Evolutionary conservation across 805 yeast genomes (phyloP).

Genomic region (Yarrowia divulgata): DNA sequence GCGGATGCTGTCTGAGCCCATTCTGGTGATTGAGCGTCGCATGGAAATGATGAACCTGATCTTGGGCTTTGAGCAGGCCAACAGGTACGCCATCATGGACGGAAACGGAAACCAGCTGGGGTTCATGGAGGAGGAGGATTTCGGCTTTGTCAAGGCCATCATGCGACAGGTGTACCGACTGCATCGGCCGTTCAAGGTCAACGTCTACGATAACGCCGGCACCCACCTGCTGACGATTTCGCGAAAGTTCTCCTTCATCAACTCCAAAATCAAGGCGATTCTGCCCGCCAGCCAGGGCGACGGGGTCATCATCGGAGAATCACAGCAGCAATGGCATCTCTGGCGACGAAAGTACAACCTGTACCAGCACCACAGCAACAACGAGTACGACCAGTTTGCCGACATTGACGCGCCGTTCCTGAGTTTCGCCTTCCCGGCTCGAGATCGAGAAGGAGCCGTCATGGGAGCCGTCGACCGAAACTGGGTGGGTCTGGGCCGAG

Average conservation of each 20-base stretch:
- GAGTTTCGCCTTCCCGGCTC: conserved; percentile 84
- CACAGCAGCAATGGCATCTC: conserved; percentile 91
- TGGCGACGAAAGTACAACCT: conserved; percentile 91
- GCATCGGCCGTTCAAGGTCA: conserved; percentile 73
- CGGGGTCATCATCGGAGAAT: conserved; percentile 73
- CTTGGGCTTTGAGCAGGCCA: conserved; percentile 91
- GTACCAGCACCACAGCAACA: conserved; percentile 55
- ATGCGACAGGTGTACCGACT: conserved; percentile 82
- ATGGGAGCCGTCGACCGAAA: conserved; percentile 85
- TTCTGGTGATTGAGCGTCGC: conserved; percentile 84
- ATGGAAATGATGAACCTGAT: conserved; percentile 87
- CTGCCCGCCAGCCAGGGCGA: conserved; percentile 61
- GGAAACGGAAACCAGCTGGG: conserved; percentile 78
- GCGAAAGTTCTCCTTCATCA: conserved; percentile 86
- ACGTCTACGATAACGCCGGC: conserved; percentile 50
- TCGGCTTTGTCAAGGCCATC: conserved; percentile 70
- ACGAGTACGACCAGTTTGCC: conserved; percentile 79
- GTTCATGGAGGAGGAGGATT: conserved; percentile 80
- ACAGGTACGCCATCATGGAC: conserved; percentile 73
- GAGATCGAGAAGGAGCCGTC: conserved; percentile 62
- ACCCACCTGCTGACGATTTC: conserved; percentile 58
- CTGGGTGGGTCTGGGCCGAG: conserved; percentile 95
- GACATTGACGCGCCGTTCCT: conserved; percentile 85
- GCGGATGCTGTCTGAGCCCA: conserved; percentile 74
- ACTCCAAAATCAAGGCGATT: conserved; percentile 80